Conservation (phyloP, 495 filamentous ascomycete species). For the Podospora comata region DNA sequence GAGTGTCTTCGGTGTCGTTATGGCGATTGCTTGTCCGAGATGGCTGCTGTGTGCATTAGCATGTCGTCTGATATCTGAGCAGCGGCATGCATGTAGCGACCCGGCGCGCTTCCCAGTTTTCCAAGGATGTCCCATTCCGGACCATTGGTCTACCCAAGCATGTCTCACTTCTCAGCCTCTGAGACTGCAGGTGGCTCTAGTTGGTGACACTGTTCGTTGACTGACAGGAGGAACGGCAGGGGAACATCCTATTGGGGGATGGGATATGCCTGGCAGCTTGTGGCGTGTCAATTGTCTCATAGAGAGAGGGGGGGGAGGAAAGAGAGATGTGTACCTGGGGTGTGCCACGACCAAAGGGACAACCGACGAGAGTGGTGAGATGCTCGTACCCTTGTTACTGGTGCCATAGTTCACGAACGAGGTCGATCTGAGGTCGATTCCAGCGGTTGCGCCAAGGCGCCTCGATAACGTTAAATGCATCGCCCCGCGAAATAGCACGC, state of each 20-base stretch:
- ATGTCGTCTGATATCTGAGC: not conserved
- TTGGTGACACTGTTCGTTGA: slow-evolving; percentile 1
- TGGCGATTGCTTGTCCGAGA: not conserved
- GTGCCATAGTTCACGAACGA: not conserved
- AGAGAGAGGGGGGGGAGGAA: not conserved
- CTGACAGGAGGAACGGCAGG: not conserved
- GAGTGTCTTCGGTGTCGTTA: not conserved
- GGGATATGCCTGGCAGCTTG: not conserved
- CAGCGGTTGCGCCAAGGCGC: slow-evolving; percentile 4
- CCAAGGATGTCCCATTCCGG: not conserved
- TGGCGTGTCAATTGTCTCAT: not conserved
- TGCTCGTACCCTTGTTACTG: not conserved
- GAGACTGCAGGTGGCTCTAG: not conserved
- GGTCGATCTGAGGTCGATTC: not conserved
- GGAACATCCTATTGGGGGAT: not conserved
- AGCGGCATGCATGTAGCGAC: not conserved
- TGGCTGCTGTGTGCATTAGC: not conserved
- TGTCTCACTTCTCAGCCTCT: slow-evolving; percentile 2
- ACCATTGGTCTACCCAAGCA: not conserved
- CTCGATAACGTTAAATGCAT: slow-evolving; percentile 13
- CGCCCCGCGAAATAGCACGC: not conserved
- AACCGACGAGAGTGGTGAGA: not conserved
- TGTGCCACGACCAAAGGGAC: not conserved
- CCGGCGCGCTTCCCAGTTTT: not conserved
- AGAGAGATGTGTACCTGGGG: not conserved